Base-by-base conservation (phyloP, 345 rosid species). In the Alliaria petiolata region DNA sequence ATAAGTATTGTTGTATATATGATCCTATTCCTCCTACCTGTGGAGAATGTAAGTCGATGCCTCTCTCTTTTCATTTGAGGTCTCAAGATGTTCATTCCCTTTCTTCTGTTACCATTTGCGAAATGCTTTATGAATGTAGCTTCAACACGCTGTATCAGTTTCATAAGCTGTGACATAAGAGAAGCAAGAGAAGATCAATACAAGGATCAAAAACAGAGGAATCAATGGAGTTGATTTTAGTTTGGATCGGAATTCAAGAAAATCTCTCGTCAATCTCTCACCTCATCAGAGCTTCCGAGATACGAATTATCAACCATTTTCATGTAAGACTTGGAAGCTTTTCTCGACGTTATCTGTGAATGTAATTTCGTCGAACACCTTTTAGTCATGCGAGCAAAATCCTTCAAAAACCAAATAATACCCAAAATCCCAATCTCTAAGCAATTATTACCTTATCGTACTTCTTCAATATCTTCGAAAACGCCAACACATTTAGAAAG, bases 391-490 rank as follows among this genome's bases (percentile, higher is more conserved):
- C n/a, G n/a, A n/a, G n/a, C n/a, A n/a, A 64, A 19, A 9, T 28
- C 12, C 0, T 54, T 84, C 30, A 35, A 20, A 6, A 20, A 43
- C n/a, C n/a, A n/a, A n/a, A n/a, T n/a, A n/a, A n/a, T n/a, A n/a
- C n/a, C 17, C 19, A 61, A 68, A 9, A 22, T 40, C 36, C n/a
- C 9, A 11, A 9, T 6, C 25, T 28, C 15, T 28, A 17, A 8
- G 19, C 36, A 19, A 6, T 13, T 31, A 11, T 10, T 76, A 85
- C 89, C 83, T 89, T 85, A 62, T 85, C 91, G 79, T 86, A 86
- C 75, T 86, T 86, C 82, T 89, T 89, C 83, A 89, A 70, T 55
- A 89, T 86, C 74, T 86, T 89, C 0, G 86, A 86, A 50, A 85
- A 78, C 0, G 86, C 91, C 67, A 89, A 65, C 6, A 75, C 75